Evolutionary conservation across 352 stramenopile genomes (phyloP).

Genomic region (Globisporangium acanthophoron): DNA sequence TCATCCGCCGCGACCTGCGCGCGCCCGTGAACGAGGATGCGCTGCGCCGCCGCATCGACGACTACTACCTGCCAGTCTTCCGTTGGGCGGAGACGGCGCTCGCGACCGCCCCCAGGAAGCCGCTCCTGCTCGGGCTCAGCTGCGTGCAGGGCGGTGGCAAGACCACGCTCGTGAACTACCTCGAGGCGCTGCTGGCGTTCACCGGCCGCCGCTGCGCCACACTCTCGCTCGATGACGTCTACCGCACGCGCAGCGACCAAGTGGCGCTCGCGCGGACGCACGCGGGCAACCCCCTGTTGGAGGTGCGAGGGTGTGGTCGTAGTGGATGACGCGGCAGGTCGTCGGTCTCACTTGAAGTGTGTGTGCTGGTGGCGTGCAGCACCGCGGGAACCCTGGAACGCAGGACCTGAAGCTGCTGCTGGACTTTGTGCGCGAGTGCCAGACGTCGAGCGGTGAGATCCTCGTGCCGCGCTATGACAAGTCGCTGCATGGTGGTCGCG

Average conservation of each 20-base stretch:
- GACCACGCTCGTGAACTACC: conserved; percentile 69
- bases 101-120: not conserved
- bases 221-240: conserved; percentile 83
- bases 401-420: conserved; percentile 71
- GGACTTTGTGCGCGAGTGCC: conserved; percentile 54
- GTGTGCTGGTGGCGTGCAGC: conserved; percentile 19
- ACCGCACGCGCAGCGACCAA: conserved; percentile 63
- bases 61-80: conserved; percentile 78
- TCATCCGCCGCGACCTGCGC: conserved; percentile 43
- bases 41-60: conserved; percentile 47
- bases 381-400: conserved; percentile 77
- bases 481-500: conserved; percentile 60
- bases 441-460: conserved; percentile 34
- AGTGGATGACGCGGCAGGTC: not conserved
- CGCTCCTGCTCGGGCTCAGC: conserved; percentile 66
- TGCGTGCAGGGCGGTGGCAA: conserved; percentile 84
- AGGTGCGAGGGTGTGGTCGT: conserved; percentile 31
- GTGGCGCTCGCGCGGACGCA: conserved; percentile 53
- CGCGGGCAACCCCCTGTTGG: conserved; percentile 63
- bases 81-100: conserved; percentile 47
- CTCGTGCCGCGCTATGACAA: conserved; percentile 77
- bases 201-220: conserved; percentile 61
- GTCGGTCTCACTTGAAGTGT: not conserved
- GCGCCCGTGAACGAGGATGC: conserved; percentile 24
- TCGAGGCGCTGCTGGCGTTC: conserved; percentile 51